Evolutionary conservation across 2,329 filamentous ascomycete genomes (phyloP), one percentile per base, ranked within the genome.

Genomic region (Ophiostoma piceae): DNA sequence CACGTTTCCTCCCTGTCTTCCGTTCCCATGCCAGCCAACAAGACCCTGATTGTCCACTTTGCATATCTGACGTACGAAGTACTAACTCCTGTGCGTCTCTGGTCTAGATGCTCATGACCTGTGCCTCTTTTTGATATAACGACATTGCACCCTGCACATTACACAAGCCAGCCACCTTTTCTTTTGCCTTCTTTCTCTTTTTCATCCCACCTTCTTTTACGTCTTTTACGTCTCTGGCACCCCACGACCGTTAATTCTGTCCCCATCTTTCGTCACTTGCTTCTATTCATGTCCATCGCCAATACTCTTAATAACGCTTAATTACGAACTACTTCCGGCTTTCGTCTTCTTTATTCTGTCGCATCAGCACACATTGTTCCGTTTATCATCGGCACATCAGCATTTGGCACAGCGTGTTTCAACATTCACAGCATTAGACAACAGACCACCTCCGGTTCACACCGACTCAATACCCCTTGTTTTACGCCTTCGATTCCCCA

Each of bases 381-480:
- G 51, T 26, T 9, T 26, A 57, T 16, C 22, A 57, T 57, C 51
- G 22, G 51, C 51, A 57, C 16, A 16, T 41, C 37, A 22, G 12
- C 14, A 37, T 41, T 66, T 22, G 39, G 11, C 65, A 29, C 29
- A 51, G n/a, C 57, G 29, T 60, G 19, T 68, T 62, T 37, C 67
- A 62, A 37, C 51, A 19, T 41, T 32, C 6, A 39, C 26, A n/a
- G 7, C 41, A 54, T 54, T 67, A 67, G 67, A 69, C 65, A 69
- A 65, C 64, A 51, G 35, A 47, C n/a, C 7, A 35, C 14, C 16
- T 69, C 35, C 35, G 70, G 70, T 65, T 67, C 67, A 69, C 70
- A 67, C 67, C 67, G 64, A 67, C 47, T 26, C 19, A 37, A 69
- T 16, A 54, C 64, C 47, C 26, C 57, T 43, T 37, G 12, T 54